Evolutionary conservation across 2,329 filamentous ascomycete species (phyloP).

Genomic region (Plenodomus lindquistii): DNA sequence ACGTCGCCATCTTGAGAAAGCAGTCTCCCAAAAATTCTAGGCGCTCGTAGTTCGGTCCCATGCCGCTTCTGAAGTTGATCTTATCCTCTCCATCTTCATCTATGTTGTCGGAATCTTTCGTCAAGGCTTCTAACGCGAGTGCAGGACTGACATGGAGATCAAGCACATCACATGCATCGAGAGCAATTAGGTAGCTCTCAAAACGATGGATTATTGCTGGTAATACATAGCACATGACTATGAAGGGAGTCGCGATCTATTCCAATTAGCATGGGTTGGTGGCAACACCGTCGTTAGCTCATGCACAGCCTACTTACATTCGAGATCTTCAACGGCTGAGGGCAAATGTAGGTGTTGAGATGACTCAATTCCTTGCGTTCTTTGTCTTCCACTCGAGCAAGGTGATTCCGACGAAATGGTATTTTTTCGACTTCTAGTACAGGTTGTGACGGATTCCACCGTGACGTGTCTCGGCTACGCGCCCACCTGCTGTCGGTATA

Average conservation of each 20-base stretch:
- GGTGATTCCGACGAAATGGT: constrained; percentile 77
- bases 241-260: constrained; percentile 70
- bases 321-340: constrained; percentile 78
- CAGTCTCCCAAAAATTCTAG: constrained; percentile 92
- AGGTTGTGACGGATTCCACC: constrained; percentile 71
- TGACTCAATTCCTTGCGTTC: constrained; percentile 57
- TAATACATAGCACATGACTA: constrained; percentile 73
- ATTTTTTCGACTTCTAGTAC: constrained; percentile 78
- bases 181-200: constrained; percentile 77
- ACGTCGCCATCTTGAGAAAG: constrained; percentile 94
- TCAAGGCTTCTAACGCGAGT: constrained; percentile 84
- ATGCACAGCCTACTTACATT: constrained; percentile 60
- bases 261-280: constrained; percentile 14
- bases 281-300: too few species aligned
- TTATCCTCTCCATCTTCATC: constrained; percentile 71
- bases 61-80: constrained; percentile 76
- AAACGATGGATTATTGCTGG: constrained; percentile 84
- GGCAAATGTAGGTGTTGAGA: constrained; percentile 68
- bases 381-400: constrained; percentile 63
- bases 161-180: constrained; percentile 72
- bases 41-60: constrained; percentile 94
- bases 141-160: constrained; percentile 66
- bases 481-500: constrained; percentile 80
- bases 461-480: constrained; percentile 54
- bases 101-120: constrained; percentile 86